Base-by-base conservation (phyloP, 2,329 filamentous ascomycete genomes). In the Cladosporium sp. region DNA sequence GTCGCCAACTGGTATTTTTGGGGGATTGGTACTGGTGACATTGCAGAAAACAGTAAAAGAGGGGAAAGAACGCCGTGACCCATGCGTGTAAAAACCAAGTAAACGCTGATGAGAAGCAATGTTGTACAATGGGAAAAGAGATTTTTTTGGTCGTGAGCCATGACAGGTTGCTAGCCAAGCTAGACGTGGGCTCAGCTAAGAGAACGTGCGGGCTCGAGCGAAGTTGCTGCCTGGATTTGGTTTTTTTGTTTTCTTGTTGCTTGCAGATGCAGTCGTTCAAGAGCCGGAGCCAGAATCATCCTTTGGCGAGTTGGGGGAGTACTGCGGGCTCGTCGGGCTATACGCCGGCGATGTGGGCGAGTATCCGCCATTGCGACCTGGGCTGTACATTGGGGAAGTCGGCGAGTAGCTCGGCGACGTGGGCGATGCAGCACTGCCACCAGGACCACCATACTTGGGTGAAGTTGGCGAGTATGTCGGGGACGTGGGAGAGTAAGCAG, bases 401-500 rank as follows among this genome's bases (percentile, higher is more conserved):
- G 83, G 83, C 62, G 78, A 80, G 66, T 75, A 76, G 59, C 69
- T 71, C 6, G 74, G 75, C 25, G 71, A 74, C 3, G 75, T 76
- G n/a, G 76, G 75, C 28, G 68, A 69, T 36, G 80, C 82, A 15
- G 74, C 81, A 7, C 80, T 83, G 7, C 74, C 74, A 17, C 42
- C 42, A 28, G 60, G 59, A 40, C 62, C 61, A 10, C 58, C 61
- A n/a, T 56, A 58, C 64, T 78, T 78, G 24, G 78, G 78, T 34
- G 77, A 79, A 20, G 78, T 77, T 32, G 78, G 78, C 48, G 77
- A 79, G 70, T 79, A 80, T 39, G 76, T 80, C 25, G 83, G 83
- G 22, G 81, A 84, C 3, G 83, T 83, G 12, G 83, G 81, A 57
- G 79, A 83, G 71, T 85, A 85, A 59, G 78, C 81, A 8, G 83